Percentiles rank a stretch among this genome's conserved stretches.
Evolutionary conservation across 2,329 filamentous ascomycete species (phyloP).

Genomic region (Colletotrichum tofieldiae): DNA sequence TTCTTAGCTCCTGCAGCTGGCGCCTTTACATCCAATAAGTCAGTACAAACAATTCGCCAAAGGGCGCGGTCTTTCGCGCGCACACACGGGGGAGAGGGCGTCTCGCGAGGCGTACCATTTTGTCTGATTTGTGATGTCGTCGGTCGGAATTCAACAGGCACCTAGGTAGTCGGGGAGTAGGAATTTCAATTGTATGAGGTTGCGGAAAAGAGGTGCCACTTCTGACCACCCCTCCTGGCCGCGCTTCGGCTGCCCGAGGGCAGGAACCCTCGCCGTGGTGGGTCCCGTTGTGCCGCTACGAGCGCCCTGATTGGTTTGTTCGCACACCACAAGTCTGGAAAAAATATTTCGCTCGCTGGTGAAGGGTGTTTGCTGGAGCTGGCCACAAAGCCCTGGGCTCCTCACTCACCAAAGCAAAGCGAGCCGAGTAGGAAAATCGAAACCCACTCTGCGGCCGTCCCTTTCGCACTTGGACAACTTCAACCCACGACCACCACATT

Average conservation of each 20-base stretch:
- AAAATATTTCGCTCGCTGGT: slow-evolving; percentile 52
- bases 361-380: slow-evolving; percentile 22
- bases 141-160: slow-evolving; percentile 40
- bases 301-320: slow-evolving; percentile 54
- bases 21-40: slow-evolving; percentile 49
- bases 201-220: slow-evolving; percentile 35
- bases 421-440: slow-evolving; percentile 38
- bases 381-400: slow-evolving; percentile 20
- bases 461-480: slow-evolving; percentile 41
- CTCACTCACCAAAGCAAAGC: slow-evolving; percentile 17
- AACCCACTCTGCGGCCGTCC: slow-evolving; percentile 35
- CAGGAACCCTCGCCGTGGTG: slow-evolving; percentile 56
- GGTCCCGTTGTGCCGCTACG: slow-evolving; percentile 50
- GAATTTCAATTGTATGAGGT: slow-evolving; percentile 35
- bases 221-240: slow-evolving; percentile 37
- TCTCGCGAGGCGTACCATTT: slow-evolving; percentile 39
- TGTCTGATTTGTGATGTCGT: slow-evolving; percentile 44
- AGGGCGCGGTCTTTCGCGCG: slow-evolving; percentile 4
- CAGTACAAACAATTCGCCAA: slow-evolving; percentile 17
- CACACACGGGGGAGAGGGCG: slow-evolving; percentile 4
- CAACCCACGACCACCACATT: slow-evolving; percentile 45
- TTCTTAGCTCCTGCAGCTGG: slow-evolving; percentile 65
- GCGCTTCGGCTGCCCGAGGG: slow-evolving; percentile 50
- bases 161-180: slow-evolving; percentile 36
- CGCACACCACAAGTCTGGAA: slow-evolving; percentile 51